A percentile compares a stretch with the other conserved stretches of the same genome.
Conservation (phyloP, 2,329 filamentous ascomycete genomes). For the Pseudovirgaria hyperparasitica region DNA sequence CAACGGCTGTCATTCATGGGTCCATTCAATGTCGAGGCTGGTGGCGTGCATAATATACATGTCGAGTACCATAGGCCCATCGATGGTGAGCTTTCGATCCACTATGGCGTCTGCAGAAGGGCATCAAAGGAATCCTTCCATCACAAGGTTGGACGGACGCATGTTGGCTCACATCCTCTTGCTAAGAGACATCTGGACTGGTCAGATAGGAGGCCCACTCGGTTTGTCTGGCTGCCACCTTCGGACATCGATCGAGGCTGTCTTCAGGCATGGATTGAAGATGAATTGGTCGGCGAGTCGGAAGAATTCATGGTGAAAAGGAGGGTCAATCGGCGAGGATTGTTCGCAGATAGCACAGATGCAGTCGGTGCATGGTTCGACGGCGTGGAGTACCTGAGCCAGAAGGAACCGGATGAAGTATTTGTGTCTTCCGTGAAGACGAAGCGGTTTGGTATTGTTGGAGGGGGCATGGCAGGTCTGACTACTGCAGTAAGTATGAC, state of each 20-base stretch:
- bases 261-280: constrained; percentile 31
- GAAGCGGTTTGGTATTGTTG: constrained; percentile 50
- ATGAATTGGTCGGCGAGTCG: constrained; percentile 29
- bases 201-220: constrained; percentile 21
- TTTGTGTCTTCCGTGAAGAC: constrained; percentile 43
- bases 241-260: constrained; percentile 26
- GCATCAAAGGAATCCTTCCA: constrained; percentile 2
- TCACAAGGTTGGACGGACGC: constrained; percentile 11
- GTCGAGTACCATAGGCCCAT: constrained; percentile 9
- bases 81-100: constrained; percentile 11
- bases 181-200: constrained; percentile 11
- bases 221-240: constrained; percentile 37
- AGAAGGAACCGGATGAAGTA: constrained; percentile 39
- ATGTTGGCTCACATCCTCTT: constrained; percentile 11
- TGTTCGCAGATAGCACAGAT: constrained; percentile 37
- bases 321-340: constrained; percentile 22
- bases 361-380: constrained; percentile 53
- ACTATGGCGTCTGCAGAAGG: constrained; percentile 11
- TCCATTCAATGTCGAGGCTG: constrained; percentile 8
- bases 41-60: constrained; percentile 11
- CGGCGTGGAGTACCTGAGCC: constrained; percentile 45
- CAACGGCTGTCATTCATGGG: constrained; percentile 6
- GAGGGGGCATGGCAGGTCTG: constrained; percentile 52
- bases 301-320: constrained; percentile 23
- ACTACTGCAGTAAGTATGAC: constrained; percentile 38